phyloP scores from a whole-genome alignment of 768 basidiomycete genomes.

The Auriscalpium vulgare region DNA sequence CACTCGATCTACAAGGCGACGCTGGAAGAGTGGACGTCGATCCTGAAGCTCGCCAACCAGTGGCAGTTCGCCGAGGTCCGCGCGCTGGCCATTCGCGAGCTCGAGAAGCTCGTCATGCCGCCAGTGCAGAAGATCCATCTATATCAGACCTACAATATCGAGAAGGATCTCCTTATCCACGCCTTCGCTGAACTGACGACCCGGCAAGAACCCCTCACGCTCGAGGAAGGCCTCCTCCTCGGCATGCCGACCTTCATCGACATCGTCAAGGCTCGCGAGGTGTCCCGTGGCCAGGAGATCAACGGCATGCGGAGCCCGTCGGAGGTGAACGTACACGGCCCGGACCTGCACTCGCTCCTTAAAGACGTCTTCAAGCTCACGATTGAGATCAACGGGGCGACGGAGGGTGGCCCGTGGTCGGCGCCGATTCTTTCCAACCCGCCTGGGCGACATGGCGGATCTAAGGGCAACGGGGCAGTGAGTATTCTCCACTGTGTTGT shows the following conservation, averaged over 20 bases:
- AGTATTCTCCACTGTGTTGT: no score
- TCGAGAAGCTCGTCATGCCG: slow-evolving; percentile 29
- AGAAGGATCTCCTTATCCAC: slow-evolving; percentile 26
- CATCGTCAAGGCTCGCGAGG: slow-evolving; percentile 32
- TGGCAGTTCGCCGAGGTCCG: slow-evolving; percentile 37
- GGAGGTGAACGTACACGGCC: background rate
- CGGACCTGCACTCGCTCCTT: background rate
- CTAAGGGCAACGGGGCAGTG: no score
- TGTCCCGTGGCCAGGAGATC: slow-evolving; percentile 35
- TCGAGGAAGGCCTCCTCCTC: slow-evolving; percentile 34
- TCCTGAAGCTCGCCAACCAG: slow-evolving; percentile 30
- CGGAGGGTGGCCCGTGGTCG: no score
- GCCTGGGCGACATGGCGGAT: no score
- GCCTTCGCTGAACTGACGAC: slow-evolving; percentile 29
- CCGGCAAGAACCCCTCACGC: slow-evolving; percentile 27
- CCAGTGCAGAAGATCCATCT: slow-evolving; percentile 32
- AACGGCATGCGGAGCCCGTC: slow-evolving; percentile 4
- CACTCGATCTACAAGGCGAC: slow-evolving; percentile 33
- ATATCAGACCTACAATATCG: slow-evolving; percentile 30
- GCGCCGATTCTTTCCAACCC: no score
- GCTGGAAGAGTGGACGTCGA: slow-evolving; percentile 33
- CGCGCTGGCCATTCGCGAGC: slow-evolving; percentile 29
- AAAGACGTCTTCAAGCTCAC: slow-evolving; percentile 11
- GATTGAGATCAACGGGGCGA: slow-evolving; percentile 10
- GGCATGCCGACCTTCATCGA: slow-evolving; percentile 31